Evolutionary conservation across 306 rosid species (phyloP), one percentile per base, ranked within the genome.

Genomic region (Ochetophila trinervis): DNA sequence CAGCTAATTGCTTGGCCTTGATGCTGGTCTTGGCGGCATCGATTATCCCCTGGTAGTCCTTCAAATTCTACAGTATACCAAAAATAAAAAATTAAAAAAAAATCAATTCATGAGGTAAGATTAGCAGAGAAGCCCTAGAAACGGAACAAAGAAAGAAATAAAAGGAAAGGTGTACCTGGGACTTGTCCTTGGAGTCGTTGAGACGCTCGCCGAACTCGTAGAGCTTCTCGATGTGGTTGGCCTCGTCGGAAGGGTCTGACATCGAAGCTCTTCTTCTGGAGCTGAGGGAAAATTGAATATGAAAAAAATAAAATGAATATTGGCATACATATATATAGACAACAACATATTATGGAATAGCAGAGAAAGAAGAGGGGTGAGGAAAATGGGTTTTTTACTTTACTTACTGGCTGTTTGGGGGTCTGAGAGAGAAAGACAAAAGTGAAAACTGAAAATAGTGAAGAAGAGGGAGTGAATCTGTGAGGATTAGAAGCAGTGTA

Each of bases 1-100:
- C 97, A 11, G 99, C 91, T 60, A 93, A 77, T 65, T 93, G 99
- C 82, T 93, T 93, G 44, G 97, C 95, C 83, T 93, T 90, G 11
- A 85, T 86, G 72, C 95, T 93, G 13, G 86, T 84, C 77, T 80
- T 93, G 1, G 97, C 96, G 0, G 90, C 89, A 82, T 78, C 93
- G 32, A 93, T 93, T 48, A 93, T 93, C 50, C 95, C 96, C 79
- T 88, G 82, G 60, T 90, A 93, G 71, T 90, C 96, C 63, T 65
- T 76, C 53, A 87, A 83, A 68, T 87, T 79, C 99, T 93, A 78
- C 56, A 65, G 20, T 34, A 58, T 62, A 68, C 3, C 21, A 20
- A 23, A 50, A 10, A 20, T 4, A 47, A 44, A 67, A 57, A 12
- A 24, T 48, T 1, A 60, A 21, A 49, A 13, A 63, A 34, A 58